These are phyloP conservation scores for Oidiodendron maius DNA, from an alignment of 495 filamentous ascomycete species.

Conservation along the genomic window DNA sequence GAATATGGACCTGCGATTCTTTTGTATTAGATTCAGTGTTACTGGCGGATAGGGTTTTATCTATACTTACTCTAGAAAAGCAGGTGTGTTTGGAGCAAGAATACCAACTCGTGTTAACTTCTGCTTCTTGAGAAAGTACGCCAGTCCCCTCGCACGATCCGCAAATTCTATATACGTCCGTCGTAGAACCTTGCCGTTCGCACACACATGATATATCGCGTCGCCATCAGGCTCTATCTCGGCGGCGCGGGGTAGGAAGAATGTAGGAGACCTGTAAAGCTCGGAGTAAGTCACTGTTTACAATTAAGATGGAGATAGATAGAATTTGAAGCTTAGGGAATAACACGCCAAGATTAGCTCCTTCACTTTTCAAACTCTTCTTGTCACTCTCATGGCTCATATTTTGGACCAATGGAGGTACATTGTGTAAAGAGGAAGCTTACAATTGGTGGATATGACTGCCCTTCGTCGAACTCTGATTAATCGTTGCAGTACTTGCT, in stretches of 20 bases:
- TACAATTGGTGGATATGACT: slow-evolving; percentile 65
- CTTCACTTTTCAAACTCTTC: too few relatives aligned
- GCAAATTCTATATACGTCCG: slow-evolving; percentile 76
- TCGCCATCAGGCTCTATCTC: slow-evolving; percentile 82
- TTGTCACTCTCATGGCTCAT: too few relatives aligned
- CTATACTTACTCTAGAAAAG: slow-evolving; percentile 66
- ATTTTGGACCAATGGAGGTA: background rate
- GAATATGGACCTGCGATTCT: slow-evolving; percentile 51
- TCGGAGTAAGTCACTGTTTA: too few relatives aligned
- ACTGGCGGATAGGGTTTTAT: too few relatives aligned
- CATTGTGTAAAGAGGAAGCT: background rate
- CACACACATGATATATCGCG: slow-evolving; percentile 83
- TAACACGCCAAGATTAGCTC: too few relatives aligned
- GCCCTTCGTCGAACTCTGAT: slow-evolving; percentile 9
- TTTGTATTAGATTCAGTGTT: background rate
- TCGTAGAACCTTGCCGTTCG: slow-evolving; percentile 63
- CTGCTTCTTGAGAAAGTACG: slow-evolving; percentile 75
- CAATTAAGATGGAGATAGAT: too few relatives aligned
- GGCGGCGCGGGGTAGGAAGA: slow-evolving; percentile 83
- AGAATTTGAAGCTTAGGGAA: too few relatives aligned
- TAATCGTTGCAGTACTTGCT: slow-evolving; percentile 20
- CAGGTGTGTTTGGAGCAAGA: slow-evolving; percentile 86
- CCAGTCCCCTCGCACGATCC: slow-evolving; percentile 77
- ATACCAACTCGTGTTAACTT: slow-evolving; percentile 69
- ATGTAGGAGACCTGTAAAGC: slow-evolving; percentile 64